Evolutionary conservation across 2,329 filamentous ascomycete genomes (phyloP).

Genomic region (Furcasterigmium furcatum): DNA sequence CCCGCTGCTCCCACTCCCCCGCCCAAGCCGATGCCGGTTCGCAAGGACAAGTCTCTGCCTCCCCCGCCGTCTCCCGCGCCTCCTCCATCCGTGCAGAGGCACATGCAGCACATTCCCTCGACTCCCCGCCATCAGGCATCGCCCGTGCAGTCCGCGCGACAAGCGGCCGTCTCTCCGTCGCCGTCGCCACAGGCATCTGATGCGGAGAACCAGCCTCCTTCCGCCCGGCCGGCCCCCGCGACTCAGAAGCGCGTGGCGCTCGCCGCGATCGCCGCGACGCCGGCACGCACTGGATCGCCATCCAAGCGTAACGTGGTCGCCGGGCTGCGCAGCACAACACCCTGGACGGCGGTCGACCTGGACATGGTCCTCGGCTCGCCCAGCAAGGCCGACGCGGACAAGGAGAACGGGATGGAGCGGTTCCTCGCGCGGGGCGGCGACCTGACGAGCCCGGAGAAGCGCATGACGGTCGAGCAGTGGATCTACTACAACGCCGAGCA

Average conservation of each 20-base stretch:
- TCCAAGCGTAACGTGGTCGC: constrained; percentile 57
- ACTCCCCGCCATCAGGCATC: constrained; percentile 40
- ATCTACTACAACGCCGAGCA: constrained; percentile 75
- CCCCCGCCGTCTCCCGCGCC: constrained; percentile 17
- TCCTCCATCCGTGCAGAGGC: constrained; percentile 4
- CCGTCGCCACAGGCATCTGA: constrained; percentile 74
- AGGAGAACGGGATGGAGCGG: constrained; percentile 48
- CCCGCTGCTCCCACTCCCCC: constrained; percentile 1
- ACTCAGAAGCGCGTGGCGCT: constrained; percentile 44
- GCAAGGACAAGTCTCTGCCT: constrained; percentile 22
- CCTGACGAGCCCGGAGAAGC: constrained; percentile 73
- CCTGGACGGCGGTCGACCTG: constrained; percentile 75
- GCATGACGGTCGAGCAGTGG: constrained; percentile 94
- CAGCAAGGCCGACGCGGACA: constrained; percentile 24
- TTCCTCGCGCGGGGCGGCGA: constrained; percentile 54
- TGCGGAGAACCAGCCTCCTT: constrained; percentile 75
- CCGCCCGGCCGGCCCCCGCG: constrained; percentile 53
- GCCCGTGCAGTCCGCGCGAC: constrained; percentile 45
- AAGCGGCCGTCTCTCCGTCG: constrained; percentile 57
- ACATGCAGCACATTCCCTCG: constrained; percentile 24
- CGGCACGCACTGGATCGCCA: constrained; percentile 49
- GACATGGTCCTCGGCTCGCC: constrained; percentile 63
- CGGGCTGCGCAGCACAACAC: constrained; percentile 51
- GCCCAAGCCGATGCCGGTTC: constrained; percentile 3
- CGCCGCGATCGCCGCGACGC: constrained; percentile 41